phyloP scores from a whole-genome alignment of 108 stramenopile genomes.

The Cyclotella sp. region DNA sequence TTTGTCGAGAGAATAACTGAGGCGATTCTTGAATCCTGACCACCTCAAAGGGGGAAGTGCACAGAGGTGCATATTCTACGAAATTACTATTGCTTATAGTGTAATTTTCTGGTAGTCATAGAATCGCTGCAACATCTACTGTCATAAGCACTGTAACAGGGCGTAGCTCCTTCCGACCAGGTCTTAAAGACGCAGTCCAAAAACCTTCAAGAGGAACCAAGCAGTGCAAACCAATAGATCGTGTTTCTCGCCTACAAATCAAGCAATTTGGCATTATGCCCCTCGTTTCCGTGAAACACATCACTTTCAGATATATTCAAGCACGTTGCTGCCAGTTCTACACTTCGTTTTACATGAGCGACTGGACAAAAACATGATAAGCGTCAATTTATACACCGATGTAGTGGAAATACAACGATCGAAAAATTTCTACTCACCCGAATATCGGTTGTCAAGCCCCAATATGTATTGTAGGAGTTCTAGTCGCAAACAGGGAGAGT shows the following conservation, averaged over 20 bases:
- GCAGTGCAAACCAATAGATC: not conserved
- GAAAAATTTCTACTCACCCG: slow-evolving; percentile 23
- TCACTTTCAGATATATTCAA: slow-evolving; percentile 60
- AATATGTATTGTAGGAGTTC: slow-evolving; percentile 91
- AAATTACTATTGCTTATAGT: too few relatives aligned
- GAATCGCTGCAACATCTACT: too few relatives aligned
- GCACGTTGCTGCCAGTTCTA: slow-evolving; percentile 88
- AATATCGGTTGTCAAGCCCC: slow-evolving; percentile 90
- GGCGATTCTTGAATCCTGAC: not conserved
- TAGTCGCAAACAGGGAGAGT: slow-evolving; percentile 86
- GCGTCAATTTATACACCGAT: not conserved
- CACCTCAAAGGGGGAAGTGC: too few relatives aligned
- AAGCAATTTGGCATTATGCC: not conserved
- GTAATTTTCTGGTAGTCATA: too few relatives aligned
- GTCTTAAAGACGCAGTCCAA: too few relatives aligned
- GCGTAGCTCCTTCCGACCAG: too few relatives aligned
- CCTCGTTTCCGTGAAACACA: slow-evolving; percentile 29
- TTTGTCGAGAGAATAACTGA: not conserved
- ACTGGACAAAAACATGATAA: slow-evolving; percentile 19
- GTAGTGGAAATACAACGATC: not conserved
- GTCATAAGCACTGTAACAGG: too few relatives aligned
- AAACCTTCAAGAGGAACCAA: too few relatives aligned
- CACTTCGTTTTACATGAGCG: slow-evolving; percentile 81
- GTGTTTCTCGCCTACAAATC: not conserved
- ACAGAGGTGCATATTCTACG: too few relatives aligned